Evolutionary conservation across 306 rosid species (phyloP).

Genomic region (Albizia julibrissin): DNA sequence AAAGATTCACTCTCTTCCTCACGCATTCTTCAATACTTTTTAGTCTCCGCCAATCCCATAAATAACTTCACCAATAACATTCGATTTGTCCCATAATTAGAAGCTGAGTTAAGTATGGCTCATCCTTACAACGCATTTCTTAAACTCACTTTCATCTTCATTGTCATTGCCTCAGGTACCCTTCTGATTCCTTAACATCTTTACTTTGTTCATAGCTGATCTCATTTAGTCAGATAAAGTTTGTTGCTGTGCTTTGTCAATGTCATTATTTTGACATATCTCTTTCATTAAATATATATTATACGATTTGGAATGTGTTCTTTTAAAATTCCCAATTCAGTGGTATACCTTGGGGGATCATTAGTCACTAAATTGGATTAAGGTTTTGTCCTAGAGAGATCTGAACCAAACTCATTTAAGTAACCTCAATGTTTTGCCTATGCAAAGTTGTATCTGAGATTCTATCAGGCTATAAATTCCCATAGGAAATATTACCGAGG

Average conservation of each 20-base stretch:
- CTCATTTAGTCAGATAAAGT: background rate
- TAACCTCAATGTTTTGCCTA: background rate
- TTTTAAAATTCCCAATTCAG: background rate
- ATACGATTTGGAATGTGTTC: background rate
- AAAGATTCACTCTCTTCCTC: constrained; percentile 41
- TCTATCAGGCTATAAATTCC: background rate
- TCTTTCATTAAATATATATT: background rate
- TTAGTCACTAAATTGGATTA: background rate
- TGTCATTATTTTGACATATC: background rate
- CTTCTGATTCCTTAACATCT: background rate
- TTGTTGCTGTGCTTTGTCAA: too few species aligned
- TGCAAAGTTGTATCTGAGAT: background rate
- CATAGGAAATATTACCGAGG: background rate
- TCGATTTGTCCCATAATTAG: constrained; percentile 26
- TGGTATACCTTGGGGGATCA: background rate
- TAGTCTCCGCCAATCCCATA: constrained; percentile 12
- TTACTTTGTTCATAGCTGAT: background rate
- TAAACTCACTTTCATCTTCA: constrained; percentile 37
- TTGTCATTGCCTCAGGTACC: constrained; percentile 41
- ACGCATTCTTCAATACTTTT: constrained; percentile 39
- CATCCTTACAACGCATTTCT: constrained; percentile 22
- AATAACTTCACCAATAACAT: constrained; percentile 15
- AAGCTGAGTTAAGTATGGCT: constrained; percentile 28
- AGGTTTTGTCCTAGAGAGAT: background rate
- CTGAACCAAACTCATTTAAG: background rate